These are phyloP conservation scores for Acacia confusa DNA, from an alignment of 306 rosid genomes.

Conservation along the genomic window DNA sequence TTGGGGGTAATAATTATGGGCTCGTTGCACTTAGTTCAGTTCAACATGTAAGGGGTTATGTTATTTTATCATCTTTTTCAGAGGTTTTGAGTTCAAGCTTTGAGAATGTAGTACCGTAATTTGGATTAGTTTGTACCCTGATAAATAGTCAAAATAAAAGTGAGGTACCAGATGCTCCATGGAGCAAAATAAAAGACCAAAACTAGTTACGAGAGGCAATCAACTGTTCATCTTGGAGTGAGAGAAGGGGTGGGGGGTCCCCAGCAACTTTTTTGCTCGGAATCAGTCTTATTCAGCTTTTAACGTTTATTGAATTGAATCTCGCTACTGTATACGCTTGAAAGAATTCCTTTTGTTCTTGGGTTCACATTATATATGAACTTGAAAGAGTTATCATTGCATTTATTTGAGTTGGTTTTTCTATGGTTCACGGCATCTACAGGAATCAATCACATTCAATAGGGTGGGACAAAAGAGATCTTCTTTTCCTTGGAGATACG, in stretches of 20 bases:
- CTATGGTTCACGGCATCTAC: neutral
- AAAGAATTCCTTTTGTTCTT: neutral
- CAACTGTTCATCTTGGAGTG: conserved; percentile 23
- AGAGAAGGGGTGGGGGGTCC: neutral
- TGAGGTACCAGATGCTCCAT: no score
- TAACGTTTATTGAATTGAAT: neutral
- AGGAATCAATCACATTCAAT: neutral
- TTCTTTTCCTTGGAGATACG: neutral
- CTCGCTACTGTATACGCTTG: neutral
- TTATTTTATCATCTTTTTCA: no score
- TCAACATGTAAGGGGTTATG: no score
- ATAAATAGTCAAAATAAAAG: no score
- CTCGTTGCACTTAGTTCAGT: neutral
- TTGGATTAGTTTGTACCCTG: no score
- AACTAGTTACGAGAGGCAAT: conserved; percentile 21
- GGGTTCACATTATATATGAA: neutral
- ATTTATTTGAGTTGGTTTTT: neutral
- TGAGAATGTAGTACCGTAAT: no score
- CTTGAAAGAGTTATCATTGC: neutral
- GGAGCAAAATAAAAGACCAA: neutral
- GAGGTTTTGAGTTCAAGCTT: no score
- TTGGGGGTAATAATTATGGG: conserved; percentile 16
- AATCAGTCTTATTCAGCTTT: conserved; percentile 1
- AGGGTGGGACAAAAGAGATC: neutral
- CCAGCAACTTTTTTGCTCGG: conserved; percentile 1